Evolutionary conservation across 176 grass and related monocot species (phyloP), one percentile per base, ranked within the genome.

Genomic region (Aegilops umbellulata): DNA sequence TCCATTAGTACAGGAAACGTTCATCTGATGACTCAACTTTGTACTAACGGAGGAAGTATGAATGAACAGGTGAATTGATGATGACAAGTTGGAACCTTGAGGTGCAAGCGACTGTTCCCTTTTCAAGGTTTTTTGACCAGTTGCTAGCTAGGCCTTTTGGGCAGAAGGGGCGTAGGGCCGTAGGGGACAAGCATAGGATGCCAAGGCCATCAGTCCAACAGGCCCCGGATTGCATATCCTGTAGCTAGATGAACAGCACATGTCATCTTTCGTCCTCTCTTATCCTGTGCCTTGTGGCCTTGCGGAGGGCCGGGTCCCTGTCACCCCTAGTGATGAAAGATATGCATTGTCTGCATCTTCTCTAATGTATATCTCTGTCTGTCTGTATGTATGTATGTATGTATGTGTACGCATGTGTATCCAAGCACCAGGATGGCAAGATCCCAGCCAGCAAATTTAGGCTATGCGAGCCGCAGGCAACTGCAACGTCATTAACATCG

Each of bases 91-190:
- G 7, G 38, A 90, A 69, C 41, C 84, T 78, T 90, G 88, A 23
- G 57, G 57, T 64, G 65, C 84, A 86, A 86, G 88, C 88, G 41
- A 83, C 77, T 75, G 44, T 31, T 41, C 57, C 57, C 24, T 68
- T 82, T 72, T 16, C 0, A 1, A 34, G 65, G 53, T 73, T 65
- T 65, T 83, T 87, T 79, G 80, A 90, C 84, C 74, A 51, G 26
- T 20, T 8, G 42, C 17, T 6, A 6, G 35, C 38, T 23, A 17
- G 62, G 24, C 24, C 71, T 86, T 86, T 73, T 20, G 79, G 44
- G 39, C 65, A 58, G 53, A 57, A 14, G 61, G 74, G 72, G 27
- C 49, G 16, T 53, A 53, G 49, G 53, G 8, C 53, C 19, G 63
- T 38, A 35, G 60, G 14, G 63, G 60, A 16, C 63, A 36, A 11